Evolutionary conservation across 2,329 filamentous ascomycete species (phyloP).

Genomic region (Diaporthe sp.): DNA sequence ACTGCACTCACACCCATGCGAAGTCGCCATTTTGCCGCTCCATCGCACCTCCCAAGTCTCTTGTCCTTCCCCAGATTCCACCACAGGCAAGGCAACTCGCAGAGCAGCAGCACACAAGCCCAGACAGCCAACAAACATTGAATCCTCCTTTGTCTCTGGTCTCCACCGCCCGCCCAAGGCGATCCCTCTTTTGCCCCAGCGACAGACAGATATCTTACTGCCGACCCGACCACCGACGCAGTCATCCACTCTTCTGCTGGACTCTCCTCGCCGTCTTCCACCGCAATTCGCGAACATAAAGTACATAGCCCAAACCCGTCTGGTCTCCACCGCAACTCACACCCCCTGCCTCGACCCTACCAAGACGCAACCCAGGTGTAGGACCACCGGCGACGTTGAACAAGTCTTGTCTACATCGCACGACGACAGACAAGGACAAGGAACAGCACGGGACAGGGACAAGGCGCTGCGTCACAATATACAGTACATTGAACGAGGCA

Average conservation of each 20-base stretch:
- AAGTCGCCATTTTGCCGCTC: slow-evolving; percentile 41
- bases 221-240: slow-evolving; percentile 29
- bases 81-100: not conserved
- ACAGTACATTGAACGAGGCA: slow-evolving; percentile 2
- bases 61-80: slow-evolving; percentile 20
- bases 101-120: not conserved
- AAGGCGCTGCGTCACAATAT: not conserved
- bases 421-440: not conserved
- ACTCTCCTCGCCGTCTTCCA: slow-evolving; percentile 24
- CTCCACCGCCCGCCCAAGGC: not conserved
- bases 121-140: not conserved
- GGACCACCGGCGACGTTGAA: not conserved
- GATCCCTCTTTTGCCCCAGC: not conserved
- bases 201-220: not conserved
- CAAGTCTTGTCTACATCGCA: slow-evolving; percentile 15
- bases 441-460: slow-evolving; percentile 2
- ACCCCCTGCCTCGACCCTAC: slow-evolving; percentile 1
- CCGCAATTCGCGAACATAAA: not conserved
- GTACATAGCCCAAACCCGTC: not conserved
- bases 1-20: slow-evolving; percentile 18
- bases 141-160: slow-evolving; percentile 24
- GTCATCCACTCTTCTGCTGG: slow-evolving; percentile 16
- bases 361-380: not conserved
- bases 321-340: slow-evolving; percentile 7
- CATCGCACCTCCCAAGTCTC: slow-evolving; percentile 38